Base-by-base conservation (phyloP, 2,329 filamentous ascomycete genomes). In the Onygenales sp. region DNA sequence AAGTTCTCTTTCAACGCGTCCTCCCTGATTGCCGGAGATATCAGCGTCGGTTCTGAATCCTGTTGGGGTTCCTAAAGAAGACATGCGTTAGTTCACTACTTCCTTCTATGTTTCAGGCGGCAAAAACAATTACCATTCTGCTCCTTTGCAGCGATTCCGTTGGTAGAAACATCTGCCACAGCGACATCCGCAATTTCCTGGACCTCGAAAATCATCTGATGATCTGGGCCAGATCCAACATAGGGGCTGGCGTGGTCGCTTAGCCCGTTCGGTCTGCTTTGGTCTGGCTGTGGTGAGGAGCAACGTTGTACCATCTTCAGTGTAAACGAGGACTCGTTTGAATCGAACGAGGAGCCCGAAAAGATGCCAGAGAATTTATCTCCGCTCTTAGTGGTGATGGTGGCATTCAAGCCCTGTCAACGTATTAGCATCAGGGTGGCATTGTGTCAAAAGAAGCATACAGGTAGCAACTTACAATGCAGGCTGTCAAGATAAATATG, bases 11-110 rank as follows among this genome's bases (percentile, higher is more conserved):
- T 95, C 89, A 27, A 27, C 21, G 54, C 81, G 82, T 48, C 82
- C 78, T 45, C 78, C 73, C 58, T 85, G 81, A 62, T 79, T 80
- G 59, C 86, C 87, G 7, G 91, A 93, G 58, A 97, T 96, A 63
- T 93, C 89, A 36, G 82, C 77, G 66, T 97, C 92, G 27, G 92
- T 97, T 58, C 86, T 85, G 73, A 97, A 96, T 27, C 77, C 80
- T 54, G 79, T 72, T 43, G 82, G 75, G 60, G 79, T 78, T 58
- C 86, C 88, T 93, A 58, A 31, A 46, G 9, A 36, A 27, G 33
- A 14, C 32, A 42, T 36, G 7, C n/a, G 36, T 41, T 8, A 41
- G 47, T 13, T 14, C 6, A 31, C 21, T 27, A 27, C 21, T 27
- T 27, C 21, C 21, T 27, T 27, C 21, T 27, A 27, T 27, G 21